Evolutionary conservation across 148 eudicot species (phyloP).

Genomic region (Rhododendron williamsianum): DNA sequence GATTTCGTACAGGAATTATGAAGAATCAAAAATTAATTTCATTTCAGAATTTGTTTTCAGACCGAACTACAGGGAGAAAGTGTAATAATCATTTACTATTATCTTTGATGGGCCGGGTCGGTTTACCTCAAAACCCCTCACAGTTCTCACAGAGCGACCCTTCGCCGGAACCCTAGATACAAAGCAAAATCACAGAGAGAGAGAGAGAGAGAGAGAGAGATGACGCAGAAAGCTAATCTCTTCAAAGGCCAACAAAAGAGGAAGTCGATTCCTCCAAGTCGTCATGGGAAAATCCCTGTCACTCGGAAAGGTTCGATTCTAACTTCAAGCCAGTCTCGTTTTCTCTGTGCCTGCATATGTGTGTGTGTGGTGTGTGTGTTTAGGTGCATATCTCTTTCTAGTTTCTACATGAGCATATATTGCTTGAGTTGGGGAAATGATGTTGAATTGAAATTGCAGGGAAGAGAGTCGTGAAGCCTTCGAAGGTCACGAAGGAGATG

Average conservation of each 20-base stretch:
- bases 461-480: constrained; percentile 61
- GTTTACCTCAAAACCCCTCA: neutral
- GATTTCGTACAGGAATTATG: no score
- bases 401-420: neutral
- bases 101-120: neutral
- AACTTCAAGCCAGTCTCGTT: neutral
- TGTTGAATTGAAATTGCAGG: constrained; percentile 38
- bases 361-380: neutral
- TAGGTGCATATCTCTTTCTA: neutral
- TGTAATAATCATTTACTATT: neutral
- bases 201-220: constrained; percentile 32
- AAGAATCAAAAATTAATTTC: no score
- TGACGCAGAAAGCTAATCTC: constrained; percentile 69
- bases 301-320: constrained; percentile 55
- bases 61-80: neutral
- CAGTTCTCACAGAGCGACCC: neutral
- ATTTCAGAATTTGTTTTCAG: neutral
- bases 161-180: constrained; percentile 26
- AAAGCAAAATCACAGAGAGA: neutral
- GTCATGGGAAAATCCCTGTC: constrained; percentile 61
- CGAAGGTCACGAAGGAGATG: constrained; percentile 55
- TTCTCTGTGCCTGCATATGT: neutral
- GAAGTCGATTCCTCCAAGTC: constrained; percentile 55
- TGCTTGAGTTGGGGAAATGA: neutral
- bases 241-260: constrained; percentile 79